A percentile compares a stretch with the other conserved stretches of the same genome.
Conservation (phyloP, 2,329 filamentous ascomycete species). For the Phialophora expanda region DNA sequence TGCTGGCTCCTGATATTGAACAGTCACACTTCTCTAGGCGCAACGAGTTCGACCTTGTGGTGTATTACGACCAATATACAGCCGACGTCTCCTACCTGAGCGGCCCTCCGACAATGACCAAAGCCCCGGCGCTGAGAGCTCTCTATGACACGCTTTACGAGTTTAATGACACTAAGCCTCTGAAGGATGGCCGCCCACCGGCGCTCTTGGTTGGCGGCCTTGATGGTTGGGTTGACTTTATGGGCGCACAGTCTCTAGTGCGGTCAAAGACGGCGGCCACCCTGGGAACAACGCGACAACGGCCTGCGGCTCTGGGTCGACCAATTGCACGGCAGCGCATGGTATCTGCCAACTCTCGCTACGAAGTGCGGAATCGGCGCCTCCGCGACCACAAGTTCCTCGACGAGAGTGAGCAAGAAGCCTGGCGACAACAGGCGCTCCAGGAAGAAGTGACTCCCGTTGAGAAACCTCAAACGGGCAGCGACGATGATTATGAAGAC, state of each 20-base stretch:
- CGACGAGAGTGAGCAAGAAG: slow-evolving; percentile 77
- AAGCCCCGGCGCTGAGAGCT: slow-evolving; percentile 66
- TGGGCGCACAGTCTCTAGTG: slow-evolving; percentile 70
- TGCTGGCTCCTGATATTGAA: slow-evolving; percentile 63
- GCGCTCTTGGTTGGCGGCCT: slow-evolving; percentile 82
- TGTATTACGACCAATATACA: slow-evolving; percentile 82
- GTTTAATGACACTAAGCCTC: slow-evolving; percentile 78
- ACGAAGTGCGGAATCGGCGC: slow-evolving; percentile 62
- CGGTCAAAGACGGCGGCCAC: slow-evolving; percentile 61
- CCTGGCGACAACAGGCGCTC: slow-evolving; percentile 78
- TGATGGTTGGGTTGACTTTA: slow-evolving; percentile 82
- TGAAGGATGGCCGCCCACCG: slow-evolving; percentile 69
- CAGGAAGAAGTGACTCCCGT: slow-evolving; percentile 63
- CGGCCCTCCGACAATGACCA: slow-evolving; percentile 53
- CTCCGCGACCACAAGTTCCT: slow-evolving; percentile 71
- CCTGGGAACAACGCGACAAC: slow-evolving; percentile 52
- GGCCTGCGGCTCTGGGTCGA: slow-evolving; percentile 47
- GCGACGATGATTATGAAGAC: slow-evolving; percentile 51
- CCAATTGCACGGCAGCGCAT: slow-evolving; percentile 60
- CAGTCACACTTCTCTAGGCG: slow-evolving; percentile 73
- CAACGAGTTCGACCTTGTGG: slow-evolving; percentile 80
- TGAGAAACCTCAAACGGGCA: slow-evolving; percentile 49
- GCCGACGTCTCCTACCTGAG: slow-evolving; percentile 63
- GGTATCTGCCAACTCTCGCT: slow-evolving; percentile 56
- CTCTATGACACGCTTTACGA: slow-evolving; percentile 80